phyloP scores from a whole-genome alignment of 1,284 basidiomycete species.

The Mycena citricolor region DNA sequence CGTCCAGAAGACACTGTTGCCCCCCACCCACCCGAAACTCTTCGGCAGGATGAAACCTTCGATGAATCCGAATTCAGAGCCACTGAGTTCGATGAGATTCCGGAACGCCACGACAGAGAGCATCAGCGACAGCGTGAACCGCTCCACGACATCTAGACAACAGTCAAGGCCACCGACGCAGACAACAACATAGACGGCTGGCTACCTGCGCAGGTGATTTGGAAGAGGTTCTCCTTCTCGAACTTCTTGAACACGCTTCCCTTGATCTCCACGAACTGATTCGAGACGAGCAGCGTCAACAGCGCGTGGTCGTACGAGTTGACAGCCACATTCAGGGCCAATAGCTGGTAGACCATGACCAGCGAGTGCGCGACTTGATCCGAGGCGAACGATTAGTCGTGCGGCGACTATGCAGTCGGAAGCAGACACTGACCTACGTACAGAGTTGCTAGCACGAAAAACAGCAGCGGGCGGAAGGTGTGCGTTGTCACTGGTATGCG shows the following conservation, averaged over 20 bases:
- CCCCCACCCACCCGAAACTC: conserved; percentile 83
- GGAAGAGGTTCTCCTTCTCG: conserved; percentile 99
- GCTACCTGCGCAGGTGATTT: conserved; percentile 93
- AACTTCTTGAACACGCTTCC: conserved; percentile 99
- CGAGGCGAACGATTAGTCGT: conserved; percentile 1
- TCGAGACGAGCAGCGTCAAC: conserved; percentile 91
- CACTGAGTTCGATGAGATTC: conserved; percentile 93
- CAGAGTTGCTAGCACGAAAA: conserved; percentile 79
- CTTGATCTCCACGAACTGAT: conserved; percentile 99
- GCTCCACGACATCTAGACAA: conserved; percentile 89
- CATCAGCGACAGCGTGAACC: conserved; percentile 93
- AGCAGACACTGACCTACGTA: conserved; percentile 71
- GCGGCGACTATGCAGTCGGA: conserved; percentile 1
- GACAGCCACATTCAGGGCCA: conserved; percentile 95
- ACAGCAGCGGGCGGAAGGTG: conserved; percentile 78
- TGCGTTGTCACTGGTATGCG: conserved; percentile 57
- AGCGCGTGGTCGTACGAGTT: conserved; percentile 98
- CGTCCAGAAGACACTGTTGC: conserved; percentile 80
- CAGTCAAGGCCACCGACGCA: no score
- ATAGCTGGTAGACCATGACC: conserved; percentile 97
- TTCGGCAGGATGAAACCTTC: conserved; percentile 75
- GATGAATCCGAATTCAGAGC: conserved; percentile 79
- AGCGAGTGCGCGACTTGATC: conserved; percentile 80
- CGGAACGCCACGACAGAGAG: conserved; percentile 89
- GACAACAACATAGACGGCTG: conserved; percentile 8